phyloP scores from a whole-genome alignment of 2,329 filamentous ascomycete species.

The Biscogniauxia sp. region DNA sequence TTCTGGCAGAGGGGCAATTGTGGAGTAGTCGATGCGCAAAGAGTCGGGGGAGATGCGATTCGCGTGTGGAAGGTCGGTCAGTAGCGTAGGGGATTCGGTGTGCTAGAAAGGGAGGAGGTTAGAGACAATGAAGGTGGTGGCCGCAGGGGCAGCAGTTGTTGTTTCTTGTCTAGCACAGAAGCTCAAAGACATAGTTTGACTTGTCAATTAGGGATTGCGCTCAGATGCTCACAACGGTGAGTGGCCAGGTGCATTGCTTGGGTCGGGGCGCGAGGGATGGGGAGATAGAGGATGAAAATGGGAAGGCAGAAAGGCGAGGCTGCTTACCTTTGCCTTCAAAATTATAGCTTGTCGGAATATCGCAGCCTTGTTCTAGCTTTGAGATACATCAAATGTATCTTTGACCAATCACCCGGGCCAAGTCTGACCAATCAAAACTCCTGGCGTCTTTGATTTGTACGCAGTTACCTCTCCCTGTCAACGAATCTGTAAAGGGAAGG shows the following conservation, averaged over 20 bases:
- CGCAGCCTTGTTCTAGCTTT: not conserved
- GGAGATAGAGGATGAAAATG: not conserved
- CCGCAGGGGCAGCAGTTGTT: not conserved
- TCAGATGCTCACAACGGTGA: no score
- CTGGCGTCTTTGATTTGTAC: no score
- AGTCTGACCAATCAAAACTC: not conserved
- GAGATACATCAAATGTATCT: no score
- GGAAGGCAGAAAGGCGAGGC: not conserved
- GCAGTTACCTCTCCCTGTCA: no score
- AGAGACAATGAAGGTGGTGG: not conserved
- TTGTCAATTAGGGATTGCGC: not conserved
- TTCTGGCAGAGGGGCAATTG: constrained; percentile 31
- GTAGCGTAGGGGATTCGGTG: not conserved
- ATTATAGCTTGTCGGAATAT: not conserved
- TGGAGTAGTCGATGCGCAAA: not conserved
- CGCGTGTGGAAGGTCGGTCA: not conserved
- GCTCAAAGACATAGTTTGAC: not conserved
- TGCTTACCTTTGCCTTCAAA: not conserved
- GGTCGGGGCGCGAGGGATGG: not conserved
- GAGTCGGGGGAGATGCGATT: not conserved
- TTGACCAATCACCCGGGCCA: not conserved
- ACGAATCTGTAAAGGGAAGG: no score
- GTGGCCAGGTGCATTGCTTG: not conserved
- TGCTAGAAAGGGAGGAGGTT: not conserved
- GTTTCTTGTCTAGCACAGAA: not conserved